phyloP scores from a whole-genome alignment of 371 early-diverging fungal species.

The Lichtheimia corymbifera region DNA sequence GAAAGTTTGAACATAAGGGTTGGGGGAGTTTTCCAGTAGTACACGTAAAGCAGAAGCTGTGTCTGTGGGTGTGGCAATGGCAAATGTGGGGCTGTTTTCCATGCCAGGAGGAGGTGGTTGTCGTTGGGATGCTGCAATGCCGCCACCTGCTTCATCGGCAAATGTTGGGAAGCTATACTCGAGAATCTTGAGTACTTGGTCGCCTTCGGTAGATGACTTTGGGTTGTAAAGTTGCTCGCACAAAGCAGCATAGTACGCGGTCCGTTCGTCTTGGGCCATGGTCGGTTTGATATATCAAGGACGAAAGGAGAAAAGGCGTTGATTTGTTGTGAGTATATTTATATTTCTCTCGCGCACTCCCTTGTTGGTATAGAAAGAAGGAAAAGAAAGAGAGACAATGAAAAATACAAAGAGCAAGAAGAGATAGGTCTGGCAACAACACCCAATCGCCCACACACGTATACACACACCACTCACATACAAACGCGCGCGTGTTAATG shows the following conservation, averaged over 20 bases:
- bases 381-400: too few relatives aligned
- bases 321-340: too few relatives aligned
- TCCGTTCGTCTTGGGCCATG: constrained; percentile 41
- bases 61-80: constrained; percentile 68
- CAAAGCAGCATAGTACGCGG: constrained; percentile 34
- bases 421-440: too few relatives aligned
- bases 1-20: constrained; percentile 76
- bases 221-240: constrained; percentile 66
- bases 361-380: too few relatives aligned
- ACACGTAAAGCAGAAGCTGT: constrained; percentile 69
- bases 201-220: constrained; percentile 57
- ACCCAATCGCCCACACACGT: too few relatives aligned
- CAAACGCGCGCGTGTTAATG: too few relatives aligned
- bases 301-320: too few relatives aligned
- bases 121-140: constrained; percentile 35
- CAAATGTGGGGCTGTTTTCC: constrained; percentile 39
- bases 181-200: constrained; percentile 72
- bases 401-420: too few relatives aligned
- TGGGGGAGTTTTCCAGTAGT: constrained; percentile 70
- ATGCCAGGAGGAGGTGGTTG: constrained; percentile 34
- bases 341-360: too few relatives aligned
- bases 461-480: too few relatives aligned
- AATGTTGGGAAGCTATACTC: constrained; percentile 85
- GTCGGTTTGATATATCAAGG: not conserved
- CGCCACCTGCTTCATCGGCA: constrained; percentile 53